These are phyloP conservation scores for Metroxylon sagu DNA, from an alignment of 176 grass and related monocot genomes.

Conservation along the genomic window DNA sequence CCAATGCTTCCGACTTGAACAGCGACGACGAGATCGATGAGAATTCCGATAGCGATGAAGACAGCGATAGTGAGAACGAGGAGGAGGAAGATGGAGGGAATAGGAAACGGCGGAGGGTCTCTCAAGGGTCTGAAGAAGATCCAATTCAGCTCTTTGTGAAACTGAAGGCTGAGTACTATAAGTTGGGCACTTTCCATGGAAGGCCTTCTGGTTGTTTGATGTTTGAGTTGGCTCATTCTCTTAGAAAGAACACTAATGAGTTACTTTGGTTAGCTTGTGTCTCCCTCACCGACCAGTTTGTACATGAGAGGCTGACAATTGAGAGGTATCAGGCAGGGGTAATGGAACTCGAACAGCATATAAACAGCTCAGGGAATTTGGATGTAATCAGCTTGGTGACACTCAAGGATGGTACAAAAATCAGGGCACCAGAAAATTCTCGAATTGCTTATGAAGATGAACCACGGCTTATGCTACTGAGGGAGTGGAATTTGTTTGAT, in stretches of 20 bases:
- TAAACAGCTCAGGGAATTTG: constrained; percentile 68
- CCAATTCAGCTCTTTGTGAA: constrained; percentile 50
- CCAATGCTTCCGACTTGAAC: constrained; percentile 60
- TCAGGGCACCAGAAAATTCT: constrained; percentile 60
- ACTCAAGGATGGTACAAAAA: constrained; percentile 82
- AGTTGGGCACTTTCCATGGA: constrained; percentile 76
- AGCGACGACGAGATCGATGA: constrained; percentile 28
- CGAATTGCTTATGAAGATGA: constrained; percentile 90
- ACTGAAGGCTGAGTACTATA: constrained; percentile 72
- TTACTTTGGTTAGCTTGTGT: constrained; percentile 85
- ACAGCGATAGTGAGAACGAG: constrained; percentile 32
- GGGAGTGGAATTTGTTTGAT: constrained; percentile 80
- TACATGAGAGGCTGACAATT: constrained; percentile 84
- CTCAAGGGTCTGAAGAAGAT: constrained; percentile 29
- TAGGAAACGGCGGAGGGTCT: constrained; percentile 35
- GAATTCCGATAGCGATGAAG: constrained; percentile 20
- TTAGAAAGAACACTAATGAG: constrained; percentile 78
- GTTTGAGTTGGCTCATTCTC: constrained; percentile 69
- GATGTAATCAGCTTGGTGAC: constrained; percentile 45
- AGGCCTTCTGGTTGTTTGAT: constrained; percentile 81
- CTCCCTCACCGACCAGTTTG: constrained; percentile 78
- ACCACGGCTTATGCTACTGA: constrained; percentile 64
- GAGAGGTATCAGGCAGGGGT: constrained; percentile 72
- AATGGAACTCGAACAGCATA: constrained; percentile 92
- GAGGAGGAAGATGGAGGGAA: constrained; percentile 20